A percentile compares a stretch with the other conserved stretches of the same genome.
Conservation (phyloP, 768 basidiomycete genomes). For the Myochromella boudieri region DNA sequence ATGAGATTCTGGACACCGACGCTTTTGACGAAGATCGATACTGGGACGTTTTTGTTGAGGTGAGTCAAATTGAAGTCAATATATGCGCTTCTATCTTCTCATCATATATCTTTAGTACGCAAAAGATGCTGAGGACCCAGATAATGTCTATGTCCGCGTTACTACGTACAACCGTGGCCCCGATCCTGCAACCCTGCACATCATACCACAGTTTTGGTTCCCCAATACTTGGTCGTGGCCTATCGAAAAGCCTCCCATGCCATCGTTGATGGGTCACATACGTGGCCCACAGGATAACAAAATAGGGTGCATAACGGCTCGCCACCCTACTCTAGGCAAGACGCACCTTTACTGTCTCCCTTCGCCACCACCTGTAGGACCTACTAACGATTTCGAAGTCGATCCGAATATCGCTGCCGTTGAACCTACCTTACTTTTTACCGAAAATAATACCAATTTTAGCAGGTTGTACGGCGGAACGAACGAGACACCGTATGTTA, state of each 20-base stretch:
- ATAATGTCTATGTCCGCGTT: constrained; percentile 89
- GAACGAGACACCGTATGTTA: constrained; percentile 82
- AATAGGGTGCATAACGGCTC: constrained; percentile 63
- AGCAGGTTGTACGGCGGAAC: constrained; percentile 84
- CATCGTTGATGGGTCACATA: constrained; percentile 55
- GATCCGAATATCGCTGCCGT: constrained; percentile 68
- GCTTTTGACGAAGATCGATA: constrained; percentile 90
- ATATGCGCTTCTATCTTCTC: constrained; percentile 2
- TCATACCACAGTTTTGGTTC: constrained; percentile 96
- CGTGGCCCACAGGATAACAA: constrained; percentile 41
- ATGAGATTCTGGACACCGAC: constrained; percentile 91
- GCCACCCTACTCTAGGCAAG: constrained; percentile 73
- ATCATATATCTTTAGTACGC: constrained; percentile 66
- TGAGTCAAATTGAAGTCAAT: constrained; percentile 34
- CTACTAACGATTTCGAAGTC: constrained; percentile 59
- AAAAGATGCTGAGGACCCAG: constrained; percentile 90
- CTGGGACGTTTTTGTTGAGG: constrained; percentile 99
- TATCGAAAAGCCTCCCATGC: constrained; percentile 62
- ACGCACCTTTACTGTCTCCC: constrained; percentile 87
- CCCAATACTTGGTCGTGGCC: constrained; percentile 99
- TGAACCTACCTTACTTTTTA: constrained; percentile 87
- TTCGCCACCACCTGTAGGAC: constrained; percentile 86
- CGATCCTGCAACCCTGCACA: constrained; percentile 89
- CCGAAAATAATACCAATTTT: constrained; percentile 98
- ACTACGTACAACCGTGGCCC: constrained; percentile 97